These are phyloP conservation scores for Serpula lacrymans DNA, from an alignment of 768 basidiomycete species.

Conservation along the genomic window DNA sequence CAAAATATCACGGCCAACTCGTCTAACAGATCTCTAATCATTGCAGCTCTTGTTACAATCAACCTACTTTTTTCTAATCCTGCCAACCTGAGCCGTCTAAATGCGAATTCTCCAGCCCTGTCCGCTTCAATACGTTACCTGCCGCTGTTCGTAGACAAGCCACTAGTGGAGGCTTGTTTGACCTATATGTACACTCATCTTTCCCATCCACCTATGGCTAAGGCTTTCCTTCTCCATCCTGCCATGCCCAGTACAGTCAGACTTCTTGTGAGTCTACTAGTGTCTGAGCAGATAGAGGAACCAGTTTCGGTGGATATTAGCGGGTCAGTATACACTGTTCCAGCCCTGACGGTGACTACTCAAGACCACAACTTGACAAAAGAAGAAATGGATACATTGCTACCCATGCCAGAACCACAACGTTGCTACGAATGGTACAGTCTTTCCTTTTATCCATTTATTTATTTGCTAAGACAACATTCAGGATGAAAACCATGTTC, in stretches of 20 bases:
- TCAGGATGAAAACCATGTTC: conserved; percentile 92
- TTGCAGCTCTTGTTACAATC: conserved; percentile 59
- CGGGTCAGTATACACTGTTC: conserved; percentile 53
- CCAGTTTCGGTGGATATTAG: conserved; percentile 62
- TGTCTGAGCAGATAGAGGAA: conserved; percentile 73
- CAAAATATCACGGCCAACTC: conserved; percentile 53
- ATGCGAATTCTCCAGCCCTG: conserved; percentile 56
- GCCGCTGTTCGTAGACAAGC: conserved; percentile 67
- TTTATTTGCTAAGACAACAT: conserved; percentile 11
- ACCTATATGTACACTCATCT: conserved; percentile 77
- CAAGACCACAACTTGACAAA: conserved; percentile 65
- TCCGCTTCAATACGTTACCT: conserved; percentile 65
- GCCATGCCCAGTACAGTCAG: conserved; percentile 69
- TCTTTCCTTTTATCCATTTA: conserved; percentile 3
- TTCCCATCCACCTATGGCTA: conserved; percentile 70
- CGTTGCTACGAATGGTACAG: conserved; percentile 80
- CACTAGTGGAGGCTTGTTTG: conserved; percentile 65
- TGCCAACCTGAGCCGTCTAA: conserved; percentile 51
- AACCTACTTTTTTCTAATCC: conserved; percentile 61
- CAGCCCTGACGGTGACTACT: conserved; percentile 44
- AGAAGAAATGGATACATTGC: conserved; percentile 62
- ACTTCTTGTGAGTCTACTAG: conserved; percentile 61
- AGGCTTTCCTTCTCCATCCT: conserved; percentile 69
- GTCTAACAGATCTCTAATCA: conserved; percentile 72
- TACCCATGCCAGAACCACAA: conserved; percentile 65